These are phyloP conservation scores for Santalum album DNA, from an alignment of 164 flowering plant genomes.

Conservation along the genomic window DNA sequence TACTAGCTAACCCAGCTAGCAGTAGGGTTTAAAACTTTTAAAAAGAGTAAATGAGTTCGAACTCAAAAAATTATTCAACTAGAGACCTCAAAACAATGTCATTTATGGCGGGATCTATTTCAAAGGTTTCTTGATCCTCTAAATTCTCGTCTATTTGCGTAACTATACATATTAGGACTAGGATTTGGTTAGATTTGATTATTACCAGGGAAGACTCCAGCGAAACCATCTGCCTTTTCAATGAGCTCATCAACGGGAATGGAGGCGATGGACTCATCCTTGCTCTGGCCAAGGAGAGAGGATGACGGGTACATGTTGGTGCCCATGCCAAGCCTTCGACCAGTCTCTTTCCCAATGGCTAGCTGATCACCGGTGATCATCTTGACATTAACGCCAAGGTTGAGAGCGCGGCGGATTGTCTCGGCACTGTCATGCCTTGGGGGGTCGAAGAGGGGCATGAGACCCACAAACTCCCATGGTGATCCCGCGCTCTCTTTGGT, in stretches of 20 bases:
- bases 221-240: constrained; percentile 43
- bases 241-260: constrained; percentile 43
- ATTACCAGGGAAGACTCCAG: constrained; percentile 40
- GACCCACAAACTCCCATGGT: constrained; percentile 1
- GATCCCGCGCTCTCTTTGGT: background rate
- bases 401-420: background rate
- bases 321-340: constrained; percentile 42
- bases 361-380: constrained; percentile 10
- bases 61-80: no score
- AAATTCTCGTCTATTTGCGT: no score
- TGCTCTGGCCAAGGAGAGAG: constrained; percentile 28
- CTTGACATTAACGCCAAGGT: constrained; percentile 1
- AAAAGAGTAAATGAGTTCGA: no score
- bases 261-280: constrained; percentile 31
- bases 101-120: no score
- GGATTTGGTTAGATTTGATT: no score
- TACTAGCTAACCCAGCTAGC: no score
- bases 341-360: constrained; percentile 40
- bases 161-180: no score
- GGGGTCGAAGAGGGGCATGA: constrained; percentile 2
- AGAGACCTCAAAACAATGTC: no score
- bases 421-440: constrained; percentile 5
- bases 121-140: no score
- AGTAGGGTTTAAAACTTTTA: no score
- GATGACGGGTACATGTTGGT: constrained; percentile 47